phyloP scores from a whole-genome alignment of 495 filamentous ascomycete genomes.

The Podospora tetraspora region DNA sequence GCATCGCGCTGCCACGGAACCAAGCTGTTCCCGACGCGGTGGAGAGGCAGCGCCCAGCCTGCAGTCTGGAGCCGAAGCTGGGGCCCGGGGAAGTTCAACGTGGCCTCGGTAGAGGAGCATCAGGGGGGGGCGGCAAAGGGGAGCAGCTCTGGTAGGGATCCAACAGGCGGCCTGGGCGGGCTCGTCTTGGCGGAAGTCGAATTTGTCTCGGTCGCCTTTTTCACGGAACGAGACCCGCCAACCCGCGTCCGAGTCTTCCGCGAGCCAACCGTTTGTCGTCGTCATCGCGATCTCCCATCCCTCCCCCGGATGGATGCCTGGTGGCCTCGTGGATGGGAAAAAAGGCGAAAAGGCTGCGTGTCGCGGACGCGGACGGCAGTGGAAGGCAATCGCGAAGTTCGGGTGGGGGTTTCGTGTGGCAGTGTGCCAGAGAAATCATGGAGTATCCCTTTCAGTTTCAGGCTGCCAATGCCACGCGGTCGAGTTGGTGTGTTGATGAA shows the following conservation, averaged over 20 bases:
- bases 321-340: conserved; percentile 3
- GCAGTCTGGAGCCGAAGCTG: conserved; percentile 10
- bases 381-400: conserved; percentile 1
- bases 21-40: conserved; percentile 6
- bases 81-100: background rate
- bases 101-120: background rate
- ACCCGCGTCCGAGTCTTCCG: conserved; percentile 29
- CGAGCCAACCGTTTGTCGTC: background rate
- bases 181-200: conserved; percentile 8
- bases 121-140: background rate
- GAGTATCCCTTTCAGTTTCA: background rate
- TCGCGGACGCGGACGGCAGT: conserved; percentile 15
- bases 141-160: background rate
- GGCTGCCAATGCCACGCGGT: conserved; percentile 4
- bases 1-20: background rate
- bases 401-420: conserved; percentile 2
- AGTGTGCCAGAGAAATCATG: background rate
- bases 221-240: conserved; percentile 9
- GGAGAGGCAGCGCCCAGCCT: conserved; percentile 6
- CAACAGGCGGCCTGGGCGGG: background rate
- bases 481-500: background rate
- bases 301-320: conserved; percentile 11
- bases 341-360: conserved; percentile 3
- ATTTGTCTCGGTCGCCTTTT: conserved; percentile 18
- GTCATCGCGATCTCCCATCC: conserved; percentile 10